Conservation (phyloP, 2,329 filamentous ascomycete species). For the Xylariaceae sp. region DNA sequence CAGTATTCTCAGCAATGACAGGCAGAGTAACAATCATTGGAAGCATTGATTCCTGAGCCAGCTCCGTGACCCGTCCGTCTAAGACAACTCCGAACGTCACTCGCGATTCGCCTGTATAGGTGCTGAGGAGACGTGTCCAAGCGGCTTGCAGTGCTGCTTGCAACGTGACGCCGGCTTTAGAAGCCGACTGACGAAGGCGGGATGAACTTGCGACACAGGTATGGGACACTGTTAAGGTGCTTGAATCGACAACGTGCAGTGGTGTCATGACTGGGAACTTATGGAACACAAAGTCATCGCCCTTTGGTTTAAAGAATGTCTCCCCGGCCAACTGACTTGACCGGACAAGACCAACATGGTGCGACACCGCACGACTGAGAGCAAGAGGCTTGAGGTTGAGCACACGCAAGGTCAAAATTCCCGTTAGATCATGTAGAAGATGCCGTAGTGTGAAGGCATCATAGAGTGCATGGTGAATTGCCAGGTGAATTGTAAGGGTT, state of each 20-base stretch:
- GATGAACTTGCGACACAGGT: constrained; percentile 37
- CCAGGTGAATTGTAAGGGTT: constrained; percentile 38
- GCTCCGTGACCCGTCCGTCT: constrained; percentile 63
- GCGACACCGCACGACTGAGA: constrained; percentile 36
- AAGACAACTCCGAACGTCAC: constrained; percentile 78
- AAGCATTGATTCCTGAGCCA: constrained; percentile 57
- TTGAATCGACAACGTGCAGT: constrained; percentile 38
- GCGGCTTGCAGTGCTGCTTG: constrained; percentile 71
- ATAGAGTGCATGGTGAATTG: constrained; percentile 76
- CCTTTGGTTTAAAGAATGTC: constrained; percentile 59
- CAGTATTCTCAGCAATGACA: constrained; percentile 52
- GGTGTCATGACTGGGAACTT: constrained; percentile 75
- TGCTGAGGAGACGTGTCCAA: constrained; percentile 69
- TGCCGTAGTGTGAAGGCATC: constrained; percentile 69
- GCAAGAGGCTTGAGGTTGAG: constrained; percentile 2
- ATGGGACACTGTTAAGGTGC: constrained; percentile 34
- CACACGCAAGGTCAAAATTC: constrained; percentile 23
- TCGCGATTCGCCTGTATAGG: constrained; percentile 68
- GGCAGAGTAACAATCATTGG: constrained; percentile 82
- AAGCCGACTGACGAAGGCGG: constrained; percentile 52
- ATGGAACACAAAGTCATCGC: constrained; percentile 52
- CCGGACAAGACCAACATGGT: constrained; percentile 37
- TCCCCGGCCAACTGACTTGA: constrained; percentile 32
- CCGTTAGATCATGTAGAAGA: constrained; percentile 56
- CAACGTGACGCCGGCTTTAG: constrained; percentile 58